These are phyloP conservation scores for Heritiera fomes DNA, from an alignment of 345 rosid genomes.

Conservation along the genomic window DNA sequence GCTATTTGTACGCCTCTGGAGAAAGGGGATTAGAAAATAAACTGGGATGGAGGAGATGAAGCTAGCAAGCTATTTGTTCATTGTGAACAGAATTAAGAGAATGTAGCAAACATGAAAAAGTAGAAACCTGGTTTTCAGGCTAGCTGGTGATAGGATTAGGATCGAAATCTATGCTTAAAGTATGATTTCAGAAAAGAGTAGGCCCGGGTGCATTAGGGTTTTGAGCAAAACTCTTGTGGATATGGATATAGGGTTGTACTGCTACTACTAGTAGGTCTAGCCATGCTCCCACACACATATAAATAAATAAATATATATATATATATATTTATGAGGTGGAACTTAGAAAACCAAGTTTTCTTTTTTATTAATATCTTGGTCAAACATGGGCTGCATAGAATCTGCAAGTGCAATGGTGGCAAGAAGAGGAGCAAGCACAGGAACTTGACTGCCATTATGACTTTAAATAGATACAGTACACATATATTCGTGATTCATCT, in stretches of 20 bases:
- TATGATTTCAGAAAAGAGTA: not conserved
- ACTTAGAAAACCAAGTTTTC: too few species aligned
- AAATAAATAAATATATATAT: not conserved
- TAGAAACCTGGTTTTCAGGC: not conserved
- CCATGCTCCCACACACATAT: not conserved
- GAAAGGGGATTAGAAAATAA: not conserved
- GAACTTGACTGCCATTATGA: too few species aligned
- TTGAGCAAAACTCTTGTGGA: not conserved
- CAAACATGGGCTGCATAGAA: too few species aligned
- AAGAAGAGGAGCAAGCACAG: too few species aligned
- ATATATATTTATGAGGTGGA: not conserved
- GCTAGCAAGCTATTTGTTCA: not conserved
- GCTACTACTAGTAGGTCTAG: not conserved
- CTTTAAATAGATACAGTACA: too few species aligned
- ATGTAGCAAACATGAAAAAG: not conserved
- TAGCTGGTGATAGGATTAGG: not conserved
- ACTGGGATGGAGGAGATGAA: not conserved
- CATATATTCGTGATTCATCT: too few species aligned
- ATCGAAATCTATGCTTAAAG: not conserved
- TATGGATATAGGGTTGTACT: slow-evolving; percentile 7
- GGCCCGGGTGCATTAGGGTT: not conserved
- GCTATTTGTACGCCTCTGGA: not conserved
- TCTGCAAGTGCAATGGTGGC: too few species aligned
- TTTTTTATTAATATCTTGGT: too few species aligned
- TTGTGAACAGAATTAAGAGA: not conserved